Evolutionary conservation across 2,329 filamentous ascomycete species (phyloP).

Genomic region (Colletotrichum agaves): DNA sequence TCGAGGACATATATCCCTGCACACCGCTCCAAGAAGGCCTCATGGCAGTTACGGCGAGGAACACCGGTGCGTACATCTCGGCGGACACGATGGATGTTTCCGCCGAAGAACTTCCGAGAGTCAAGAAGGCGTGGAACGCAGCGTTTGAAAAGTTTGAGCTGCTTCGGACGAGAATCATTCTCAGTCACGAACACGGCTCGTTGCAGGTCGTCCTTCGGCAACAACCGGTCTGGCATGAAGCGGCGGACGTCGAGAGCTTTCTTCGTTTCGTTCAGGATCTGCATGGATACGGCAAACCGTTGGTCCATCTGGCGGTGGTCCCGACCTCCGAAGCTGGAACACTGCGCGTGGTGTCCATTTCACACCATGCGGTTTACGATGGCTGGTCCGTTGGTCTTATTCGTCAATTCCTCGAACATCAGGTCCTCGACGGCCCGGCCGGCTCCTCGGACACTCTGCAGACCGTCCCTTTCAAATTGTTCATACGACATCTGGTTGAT

Average conservation of each 20-base stretch:
- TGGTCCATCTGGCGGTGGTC: conserved; percentile 38
- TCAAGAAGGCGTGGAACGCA: conserved; percentile 44
- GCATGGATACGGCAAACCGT: conserved; percentile 30
- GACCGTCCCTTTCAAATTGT: conserved; percentile 15
- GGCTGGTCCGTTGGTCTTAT: conserved; percentile 33
- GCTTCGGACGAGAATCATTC: conserved; percentile 29
- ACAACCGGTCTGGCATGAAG: conserved; percentile 14
- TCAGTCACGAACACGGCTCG: conserved; percentile 23
- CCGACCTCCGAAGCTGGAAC: neutral
- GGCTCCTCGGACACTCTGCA: neutral
- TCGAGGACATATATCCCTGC: conserved; percentile 39
- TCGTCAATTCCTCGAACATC: conserved; percentile 7
- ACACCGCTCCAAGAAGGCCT: conserved; percentile 40
- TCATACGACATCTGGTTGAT: conserved; percentile 5
- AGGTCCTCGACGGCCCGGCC: neutral
- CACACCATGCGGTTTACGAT: conserved; percentile 47
- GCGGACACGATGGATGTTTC: conserved; percentile 43
- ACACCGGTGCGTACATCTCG: conserved; percentile 43
- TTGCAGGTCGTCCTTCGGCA: conserved; percentile 38
- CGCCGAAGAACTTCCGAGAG: conserved; percentile 39
- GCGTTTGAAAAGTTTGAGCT: conserved; percentile 18
- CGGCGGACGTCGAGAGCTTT: conserved; percentile 2
- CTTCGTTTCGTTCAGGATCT: neutral
- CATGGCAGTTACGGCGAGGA: conserved; percentile 39
- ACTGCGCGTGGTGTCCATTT: conserved; percentile 44